phyloP scores from a whole-genome alignment of 345 rosid genomes.

The Adansonia digitata region DNA sequence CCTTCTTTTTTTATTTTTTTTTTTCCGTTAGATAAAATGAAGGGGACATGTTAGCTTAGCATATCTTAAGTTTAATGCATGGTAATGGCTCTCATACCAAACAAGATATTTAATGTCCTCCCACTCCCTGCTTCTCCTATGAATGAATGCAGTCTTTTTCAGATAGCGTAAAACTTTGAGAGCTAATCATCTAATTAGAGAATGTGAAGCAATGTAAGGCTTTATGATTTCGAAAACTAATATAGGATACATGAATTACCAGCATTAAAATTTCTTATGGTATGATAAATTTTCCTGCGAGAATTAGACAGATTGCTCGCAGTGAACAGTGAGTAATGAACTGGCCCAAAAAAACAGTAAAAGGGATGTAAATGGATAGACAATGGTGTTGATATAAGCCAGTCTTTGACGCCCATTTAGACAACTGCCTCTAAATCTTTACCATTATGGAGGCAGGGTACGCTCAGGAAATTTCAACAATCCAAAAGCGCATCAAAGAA shows the following conservation, averaged over 20 bases:
- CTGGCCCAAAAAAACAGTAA: conserved; percentile 1
- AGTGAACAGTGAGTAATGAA: conserved; percentile 41
- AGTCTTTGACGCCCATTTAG: conserved; percentile 87
- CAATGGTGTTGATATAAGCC: conserved; percentile 84
- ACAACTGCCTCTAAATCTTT: conserved; percentile 87
- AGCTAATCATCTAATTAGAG: background rate
- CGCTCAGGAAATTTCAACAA: conserved; percentile 84
- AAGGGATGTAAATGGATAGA: conserved; percentile 89
- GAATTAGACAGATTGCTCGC: conserved; percentile 92
- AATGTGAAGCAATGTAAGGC: background rate
- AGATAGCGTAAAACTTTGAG: too few species aligned
- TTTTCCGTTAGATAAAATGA: too few species aligned
- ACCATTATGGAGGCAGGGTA: conserved; percentile 91
- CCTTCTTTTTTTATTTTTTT: too few species aligned
- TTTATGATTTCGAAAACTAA: background rate
- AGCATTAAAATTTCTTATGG: background rate
- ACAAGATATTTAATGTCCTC: too few species aligned
- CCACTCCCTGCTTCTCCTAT: too few species aligned
- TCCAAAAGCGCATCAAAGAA: conserved; percentile 95
- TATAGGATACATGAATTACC: background rate
- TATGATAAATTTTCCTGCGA: conserved; percentile 90
- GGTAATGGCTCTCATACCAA: too few species aligned
- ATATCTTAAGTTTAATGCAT: too few species aligned
- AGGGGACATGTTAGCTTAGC: too few species aligned
- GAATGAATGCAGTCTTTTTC: too few species aligned